Evolutionary conservation across 1,284 basidiomycete species (phyloP).

Genomic region (Vanrija pseudolonga): DNA sequence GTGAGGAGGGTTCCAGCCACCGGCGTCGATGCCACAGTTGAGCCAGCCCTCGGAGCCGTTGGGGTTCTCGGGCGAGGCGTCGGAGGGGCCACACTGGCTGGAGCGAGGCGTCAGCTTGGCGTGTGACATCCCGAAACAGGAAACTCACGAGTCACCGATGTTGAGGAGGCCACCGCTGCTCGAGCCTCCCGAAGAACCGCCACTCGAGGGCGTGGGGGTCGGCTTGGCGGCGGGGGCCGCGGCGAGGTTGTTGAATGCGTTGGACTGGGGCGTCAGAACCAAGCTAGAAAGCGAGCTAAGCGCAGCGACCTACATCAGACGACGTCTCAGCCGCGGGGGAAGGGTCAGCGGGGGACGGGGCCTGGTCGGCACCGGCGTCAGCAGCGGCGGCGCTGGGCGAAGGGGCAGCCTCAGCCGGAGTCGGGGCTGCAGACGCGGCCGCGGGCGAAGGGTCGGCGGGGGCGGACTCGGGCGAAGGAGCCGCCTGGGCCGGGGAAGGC

Average conservation of each 20-base stretch:
- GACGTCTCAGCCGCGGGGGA: too few relatives aligned
- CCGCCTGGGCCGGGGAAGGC: background rate
- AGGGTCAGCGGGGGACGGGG: background rate
- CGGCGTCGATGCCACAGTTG: constrained; percentile 65
- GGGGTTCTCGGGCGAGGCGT: constrained; percentile 53
- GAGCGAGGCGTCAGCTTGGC: background rate
- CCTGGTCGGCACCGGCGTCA: too few relatives aligned
- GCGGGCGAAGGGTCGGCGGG: too few relatives aligned
- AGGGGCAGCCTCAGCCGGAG: too few relatives aligned
- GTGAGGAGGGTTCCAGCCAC: constrained; percentile 39
- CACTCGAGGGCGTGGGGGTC: constrained; percentile 5
- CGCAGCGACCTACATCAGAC: too few relatives aligned
- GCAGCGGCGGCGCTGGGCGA: too few relatives aligned
- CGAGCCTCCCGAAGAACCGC: background rate
- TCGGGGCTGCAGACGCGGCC: background rate
- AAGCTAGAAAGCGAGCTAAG: too few relatives aligned
- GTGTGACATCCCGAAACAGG: too few relatives aligned
- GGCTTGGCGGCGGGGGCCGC: background rate
- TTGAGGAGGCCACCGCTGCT: constrained; percentile 9
- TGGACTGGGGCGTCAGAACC: background rate
- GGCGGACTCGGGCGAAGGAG: background rate
- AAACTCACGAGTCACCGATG: constrained; percentile 21
- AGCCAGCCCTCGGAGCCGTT: constrained; percentile 73
- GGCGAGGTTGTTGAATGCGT: too few relatives aligned
- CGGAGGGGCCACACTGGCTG: constrained; percentile 35